phyloP scores from a whole-genome alignment of 148 eudicot genomes.

The Euryodendron excelsum region DNA sequence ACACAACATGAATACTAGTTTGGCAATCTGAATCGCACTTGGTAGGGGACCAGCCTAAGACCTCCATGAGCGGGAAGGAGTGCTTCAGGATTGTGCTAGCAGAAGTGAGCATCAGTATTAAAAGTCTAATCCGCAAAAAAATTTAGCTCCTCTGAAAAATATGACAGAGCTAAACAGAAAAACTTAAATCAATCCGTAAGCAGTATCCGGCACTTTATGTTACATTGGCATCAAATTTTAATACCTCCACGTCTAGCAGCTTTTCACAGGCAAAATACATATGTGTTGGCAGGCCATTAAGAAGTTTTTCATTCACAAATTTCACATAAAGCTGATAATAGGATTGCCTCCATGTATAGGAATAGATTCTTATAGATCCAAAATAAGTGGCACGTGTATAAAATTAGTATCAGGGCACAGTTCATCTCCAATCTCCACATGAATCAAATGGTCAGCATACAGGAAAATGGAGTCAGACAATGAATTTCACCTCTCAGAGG shows the following conservation, averaged over 20 bases:
- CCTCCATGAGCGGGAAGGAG: not conserved
- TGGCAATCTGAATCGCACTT: not conserved
- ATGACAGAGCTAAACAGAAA: too few relatives aligned
- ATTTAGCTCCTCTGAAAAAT: too few relatives aligned
- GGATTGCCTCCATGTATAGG: not conserved
- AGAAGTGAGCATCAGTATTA: not conserved
- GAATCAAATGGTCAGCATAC: conserved; percentile 6
- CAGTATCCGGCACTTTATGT: not conserved
- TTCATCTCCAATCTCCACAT: too few relatives aligned
- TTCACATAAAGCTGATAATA: not conserved
- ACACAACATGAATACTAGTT: not conserved
- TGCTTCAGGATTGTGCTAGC: not conserved
- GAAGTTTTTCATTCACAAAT: not conserved
- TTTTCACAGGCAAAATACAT: not conserved
- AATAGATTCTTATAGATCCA: not conserved
- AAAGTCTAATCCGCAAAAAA: not conserved
- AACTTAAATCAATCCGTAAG: not conserved
- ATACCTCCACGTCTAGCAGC: too few relatives aligned
- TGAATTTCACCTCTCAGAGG: conserved; percentile 50
- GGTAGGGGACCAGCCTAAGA: not conserved
- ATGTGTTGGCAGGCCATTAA: not conserved
- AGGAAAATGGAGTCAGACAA: not conserved
- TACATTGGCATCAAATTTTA: too few relatives aligned
- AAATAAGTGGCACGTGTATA: not conserved
- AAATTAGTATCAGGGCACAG: too few relatives aligned